These are phyloP conservation scores for Chrysosphaeria jannelii DNA, from an alignment of 2,329 filamentous ascomycete genomes.

Conservation along the genomic window DNA sequence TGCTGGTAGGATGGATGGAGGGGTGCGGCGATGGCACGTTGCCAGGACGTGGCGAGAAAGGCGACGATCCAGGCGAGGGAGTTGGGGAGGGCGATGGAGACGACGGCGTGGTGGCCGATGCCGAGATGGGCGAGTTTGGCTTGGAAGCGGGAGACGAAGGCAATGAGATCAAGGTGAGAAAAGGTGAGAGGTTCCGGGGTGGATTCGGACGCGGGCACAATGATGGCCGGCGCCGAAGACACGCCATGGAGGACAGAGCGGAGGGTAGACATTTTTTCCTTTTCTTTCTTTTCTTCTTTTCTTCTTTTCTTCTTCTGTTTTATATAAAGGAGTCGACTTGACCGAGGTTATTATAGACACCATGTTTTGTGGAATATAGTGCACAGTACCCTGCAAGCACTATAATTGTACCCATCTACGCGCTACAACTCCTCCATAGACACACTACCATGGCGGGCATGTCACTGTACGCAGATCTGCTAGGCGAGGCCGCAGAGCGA, in stretches of 20 bases:
- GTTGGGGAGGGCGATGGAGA: slow-evolving; percentile 61
- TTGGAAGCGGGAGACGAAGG: slow-evolving; percentile 42
- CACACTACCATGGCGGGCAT: too few relatives aligned
- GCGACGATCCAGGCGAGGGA: slow-evolving; percentile 70
- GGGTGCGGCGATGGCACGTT: slow-evolving; percentile 59
- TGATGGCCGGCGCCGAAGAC: slow-evolving; percentile 25
- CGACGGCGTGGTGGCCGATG: slow-evolving; percentile 34
- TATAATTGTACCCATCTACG: too few relatives aligned
- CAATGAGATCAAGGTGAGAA: slow-evolving; percentile 34
- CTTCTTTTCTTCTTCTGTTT: slow-evolving; percentile 1
- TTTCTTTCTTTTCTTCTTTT: too few relatives aligned
- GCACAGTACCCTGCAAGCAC: neutral
- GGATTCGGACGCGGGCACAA: slow-evolving; percentile 34
- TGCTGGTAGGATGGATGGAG: slow-evolving; percentile 73
- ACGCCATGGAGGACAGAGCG: slow-evolving; percentile 18
- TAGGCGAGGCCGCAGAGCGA: too few relatives aligned
- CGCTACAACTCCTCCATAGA: too few relatives aligned
- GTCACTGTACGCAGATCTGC: slow-evolving; percentile 62
- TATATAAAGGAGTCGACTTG: too few relatives aligned
- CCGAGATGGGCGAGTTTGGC: slow-evolving; percentile 47
- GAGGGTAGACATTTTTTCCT: too few relatives aligned
- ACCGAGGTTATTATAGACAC: too few relatives aligned
- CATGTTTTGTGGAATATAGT: neutral
- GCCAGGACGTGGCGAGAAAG: slow-evolving; percentile 64
- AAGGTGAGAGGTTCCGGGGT: slow-evolving; percentile 17